Evolutionary conservation across 1,139 yeast species (phyloP).

Genomic region (Geotrichum klebahnii): DNA sequence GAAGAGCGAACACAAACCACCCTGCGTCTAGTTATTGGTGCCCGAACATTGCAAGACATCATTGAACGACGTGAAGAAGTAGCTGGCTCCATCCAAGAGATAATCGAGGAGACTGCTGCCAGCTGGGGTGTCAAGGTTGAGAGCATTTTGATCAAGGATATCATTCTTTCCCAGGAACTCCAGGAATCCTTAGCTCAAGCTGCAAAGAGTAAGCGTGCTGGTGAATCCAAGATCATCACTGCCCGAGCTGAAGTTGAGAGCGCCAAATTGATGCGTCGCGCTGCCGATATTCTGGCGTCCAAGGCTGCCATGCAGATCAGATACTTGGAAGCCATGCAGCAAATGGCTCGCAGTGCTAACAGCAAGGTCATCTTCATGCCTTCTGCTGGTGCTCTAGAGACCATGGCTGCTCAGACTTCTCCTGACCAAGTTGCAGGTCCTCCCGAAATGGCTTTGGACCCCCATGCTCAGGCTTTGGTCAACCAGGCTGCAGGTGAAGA

Average conservation of each 20-base stretch:
- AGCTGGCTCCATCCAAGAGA: slow-evolving; percentile 60
- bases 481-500: slow-evolving; percentile 8
- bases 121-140: slow-evolving; percentile 75
- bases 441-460: slow-evolving; percentile 4
- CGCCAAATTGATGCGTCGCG: slow-evolving; percentile 74
- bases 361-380: slow-evolving; percentile 77
- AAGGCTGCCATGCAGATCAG: slow-evolving; percentile 78
- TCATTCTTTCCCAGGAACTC: slow-evolving; percentile 54
- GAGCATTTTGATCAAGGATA: slow-evolving; percentile 65
- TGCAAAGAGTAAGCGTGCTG: slow-evolving; percentile 71
- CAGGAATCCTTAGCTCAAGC: slow-evolving; percentile 66
- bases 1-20: slow-evolving; percentile 72
- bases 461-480: slow-evolving; percentile 4
- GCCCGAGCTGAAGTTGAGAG: slow-evolving; percentile 75
- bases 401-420: slow-evolving; percentile 27
- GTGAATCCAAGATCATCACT: slow-evolving; percentile 72
- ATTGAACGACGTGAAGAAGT: slow-evolving; percentile 73
- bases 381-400: slow-evolving; percentile 43
- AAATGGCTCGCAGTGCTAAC: slow-evolving; percentile 60
- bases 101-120: slow-evolving; percentile 59
- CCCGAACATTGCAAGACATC: slow-evolving; percentile 64
- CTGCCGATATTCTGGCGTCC: slow-evolving; percentile 71
- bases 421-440: neutral
- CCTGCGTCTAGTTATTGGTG: slow-evolving; percentile 67
- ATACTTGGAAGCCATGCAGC: slow-evolving; percentile 75